Evolutionary conservation across 371 early-diverging fungal species (phyloP), one percentile per base, ranked within the genome.

Genomic region (Massospora cicadina): DNA sequence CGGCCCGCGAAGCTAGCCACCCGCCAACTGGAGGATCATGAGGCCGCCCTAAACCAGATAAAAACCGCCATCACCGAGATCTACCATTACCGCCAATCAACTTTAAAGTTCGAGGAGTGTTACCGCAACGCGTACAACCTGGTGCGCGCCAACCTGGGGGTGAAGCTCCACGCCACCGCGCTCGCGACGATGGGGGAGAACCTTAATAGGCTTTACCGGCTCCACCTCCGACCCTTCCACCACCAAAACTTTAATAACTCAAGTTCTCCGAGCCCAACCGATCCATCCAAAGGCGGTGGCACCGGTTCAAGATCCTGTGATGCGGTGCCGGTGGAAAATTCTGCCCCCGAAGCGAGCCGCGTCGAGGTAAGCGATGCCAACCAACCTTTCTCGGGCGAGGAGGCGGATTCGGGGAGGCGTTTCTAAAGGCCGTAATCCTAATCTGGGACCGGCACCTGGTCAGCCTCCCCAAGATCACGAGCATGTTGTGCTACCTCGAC

Each of bases 51-150:
- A 10, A 17, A 43, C 10, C 43, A 43, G 43, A 10, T 43, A 17
- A 27, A 23, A 26, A 7, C 27, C 17, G 60, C 60, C 31, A 60
- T 60, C 25, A 24, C 25, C 17, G 60, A 60, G 7, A 60, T 60
- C 32, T 60, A 60, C 27, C 60, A 60, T 21, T 32, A 31, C 2
- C 25, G 60, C 21, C 26, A 60, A 24, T 28, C 28, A 28, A 27
- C 21, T 17, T 31, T 60, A 23, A 60, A 32, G 7, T 60, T 60
- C 23, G 60, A 60, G 31, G 60, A 60, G 30, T 60, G 60, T 60
- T 60, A 60, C 27, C 25, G 30, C 17, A 60, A 60, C 27, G 25
- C 28, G 27, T 60, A 28, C 31, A 27, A 12, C 23, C 3, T 60
- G 13, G 60, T 60, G 21, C 2, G 60, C 27, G 30, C 30, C 21